Percentiles rank a stretch among this genome's conserved stretches.
Conservation (phyloP, 208 protist genomes). For the Leptomonas pyrrhocoris region DNA sequence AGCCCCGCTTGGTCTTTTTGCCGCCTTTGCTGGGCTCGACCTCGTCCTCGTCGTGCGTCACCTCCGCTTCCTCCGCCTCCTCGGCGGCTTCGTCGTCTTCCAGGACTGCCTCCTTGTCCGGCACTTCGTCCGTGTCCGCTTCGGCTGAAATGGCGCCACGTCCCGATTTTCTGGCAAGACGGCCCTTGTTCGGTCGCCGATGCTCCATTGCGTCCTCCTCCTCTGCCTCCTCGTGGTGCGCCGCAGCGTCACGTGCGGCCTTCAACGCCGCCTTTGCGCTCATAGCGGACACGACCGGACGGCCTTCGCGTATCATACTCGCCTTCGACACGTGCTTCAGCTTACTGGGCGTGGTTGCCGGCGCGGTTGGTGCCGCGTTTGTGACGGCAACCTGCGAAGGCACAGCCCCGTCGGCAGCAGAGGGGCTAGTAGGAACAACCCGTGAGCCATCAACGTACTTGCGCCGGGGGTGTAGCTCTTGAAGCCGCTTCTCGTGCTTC, state of each 20-base stretch:
- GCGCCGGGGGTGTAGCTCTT: slow-evolving; percentile 71
- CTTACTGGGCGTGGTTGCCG: background rate
- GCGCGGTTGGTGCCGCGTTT: background rate
- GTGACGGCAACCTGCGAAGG: background rate
- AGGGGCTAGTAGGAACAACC: slow-evolving; percentile 8
- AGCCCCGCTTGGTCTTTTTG: slow-evolving; percentile 3
- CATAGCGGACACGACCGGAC: background rate
- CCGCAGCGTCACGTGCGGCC: background rate
- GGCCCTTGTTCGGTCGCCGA: background rate
- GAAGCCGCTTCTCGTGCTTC: slow-evolving; percentile 56
- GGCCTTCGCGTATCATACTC: slow-evolving; percentile 27
- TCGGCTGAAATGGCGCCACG: slow-evolving; percentile 9
- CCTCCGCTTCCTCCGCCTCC: slow-evolving; percentile 14
- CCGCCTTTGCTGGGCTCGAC: slow-evolving; percentile 1
- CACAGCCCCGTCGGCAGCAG: background rate
- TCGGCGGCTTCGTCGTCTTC: slow-evolving; percentile 18
- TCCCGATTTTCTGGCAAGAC: slow-evolving; percentile 16
- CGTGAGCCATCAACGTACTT: slow-evolving; percentile 66
- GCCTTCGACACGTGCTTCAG: slow-evolving; percentile 21
- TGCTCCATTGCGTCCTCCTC: slow-evolving; percentile 8
- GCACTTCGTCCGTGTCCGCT: background rate
- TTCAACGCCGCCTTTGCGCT: slow-evolving; percentile 7
- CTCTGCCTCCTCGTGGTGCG: slow-evolving; percentile 19
- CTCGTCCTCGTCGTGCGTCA: slow-evolving; percentile 30
- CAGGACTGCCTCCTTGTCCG: background rate